Percentiles rank a stretch among this genome's conserved stretches.
These are phyloP conservation scores for Xylaria sp. DNA, from an alignment of 2,329 filamentous ascomycete species.

Conservation along the genomic window DNA sequence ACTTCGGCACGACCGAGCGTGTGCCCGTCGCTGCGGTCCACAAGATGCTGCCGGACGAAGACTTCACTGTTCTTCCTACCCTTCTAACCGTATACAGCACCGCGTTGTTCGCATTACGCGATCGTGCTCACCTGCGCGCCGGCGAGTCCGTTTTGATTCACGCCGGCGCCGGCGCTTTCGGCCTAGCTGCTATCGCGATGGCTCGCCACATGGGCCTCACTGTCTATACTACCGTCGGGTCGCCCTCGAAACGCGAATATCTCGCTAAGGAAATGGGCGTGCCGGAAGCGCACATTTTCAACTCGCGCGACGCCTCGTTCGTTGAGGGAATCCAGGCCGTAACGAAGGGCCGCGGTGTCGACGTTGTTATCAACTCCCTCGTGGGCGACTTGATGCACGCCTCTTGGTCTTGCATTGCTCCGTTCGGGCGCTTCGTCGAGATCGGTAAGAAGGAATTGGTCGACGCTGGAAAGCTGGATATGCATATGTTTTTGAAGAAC, in stretches of 20 bases:
- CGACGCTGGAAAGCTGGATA: conserved; percentile 53
- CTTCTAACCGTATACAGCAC: conserved; percentile 3
- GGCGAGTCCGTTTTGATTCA: conserved; percentile 28
- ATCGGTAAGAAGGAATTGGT: conserved; percentile 54
- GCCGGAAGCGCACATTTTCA: conserved; percentile 9
- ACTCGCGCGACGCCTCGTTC: conserved; percentile 12
- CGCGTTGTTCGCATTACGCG: conserved; percentile 14
- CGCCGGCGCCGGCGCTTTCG: conserved; percentile 50
- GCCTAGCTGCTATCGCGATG: conserved; percentile 49
- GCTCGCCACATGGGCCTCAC: not conserved
- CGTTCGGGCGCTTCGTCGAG: conserved; percentile 56
- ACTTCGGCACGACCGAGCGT: conserved; percentile 12
- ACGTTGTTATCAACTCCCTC: conserved; percentile 57
- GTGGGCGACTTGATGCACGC: conserved; percentile 52
- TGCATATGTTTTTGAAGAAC: conserved; percentile 55
- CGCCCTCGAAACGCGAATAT: conserved; percentile 9
- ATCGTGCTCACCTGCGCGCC: conserved; percentile 4
- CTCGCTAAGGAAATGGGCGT: conserved; percentile 9
- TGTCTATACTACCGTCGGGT: conserved; percentile 18
- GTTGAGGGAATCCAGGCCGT: not conserved
- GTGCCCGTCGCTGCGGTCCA: conserved; percentile 8
- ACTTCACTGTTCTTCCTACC: not conserved
- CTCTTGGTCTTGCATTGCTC: conserved; percentile 52
- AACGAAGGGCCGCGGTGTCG: conserved; percentile 31
- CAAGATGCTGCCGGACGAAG: conserved; percentile 17